Conservation (phyloP, 768 basidiomycete genomes). For the Leucosporidium scottii region DNA sequence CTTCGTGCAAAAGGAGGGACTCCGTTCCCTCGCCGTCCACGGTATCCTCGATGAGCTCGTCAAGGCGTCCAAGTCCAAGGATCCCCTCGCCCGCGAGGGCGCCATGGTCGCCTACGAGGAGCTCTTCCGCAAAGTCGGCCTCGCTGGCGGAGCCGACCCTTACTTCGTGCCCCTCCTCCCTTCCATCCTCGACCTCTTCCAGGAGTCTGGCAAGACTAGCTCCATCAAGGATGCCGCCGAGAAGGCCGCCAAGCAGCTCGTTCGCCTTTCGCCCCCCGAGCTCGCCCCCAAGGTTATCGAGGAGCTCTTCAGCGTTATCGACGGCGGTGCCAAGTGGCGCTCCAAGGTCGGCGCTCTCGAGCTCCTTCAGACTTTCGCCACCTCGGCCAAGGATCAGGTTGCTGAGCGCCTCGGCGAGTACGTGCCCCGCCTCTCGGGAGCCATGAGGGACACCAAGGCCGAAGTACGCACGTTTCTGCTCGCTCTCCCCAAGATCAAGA, state of each 20-base stretch:
- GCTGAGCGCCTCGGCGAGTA: slow-evolving; percentile 74
- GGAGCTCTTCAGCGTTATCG: slow-evolving; percentile 53
- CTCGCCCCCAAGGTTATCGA: slow-evolving; percentile 62
- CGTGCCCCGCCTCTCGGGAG: slow-evolving; percentile 75
- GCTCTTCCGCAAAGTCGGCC: slow-evolving; percentile 46
- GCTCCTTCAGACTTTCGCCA: slow-evolving; percentile 49
- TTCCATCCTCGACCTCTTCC: slow-evolving; percentile 70
- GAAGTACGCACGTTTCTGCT: slow-evolving; percentile 53
- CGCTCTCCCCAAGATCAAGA: background rate
- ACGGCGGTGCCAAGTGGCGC: slow-evolving; percentile 73
- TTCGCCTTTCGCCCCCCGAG: slow-evolving; percentile 78
- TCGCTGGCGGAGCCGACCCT: slow-evolving; percentile 63
- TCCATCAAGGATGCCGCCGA: slow-evolving; percentile 77
- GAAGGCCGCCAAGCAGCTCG: slow-evolving; percentile 69
- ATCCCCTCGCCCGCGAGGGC: slow-evolving; percentile 80
- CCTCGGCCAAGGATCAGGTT: slow-evolving; percentile 50
- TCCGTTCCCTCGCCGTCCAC: slow-evolving; percentile 31
- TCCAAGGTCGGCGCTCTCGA: slow-evolving; percentile 90
- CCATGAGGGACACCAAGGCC: slow-evolving; percentile 94
- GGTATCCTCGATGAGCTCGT: slow-evolving; percentile 58
- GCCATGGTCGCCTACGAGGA: slow-evolving; percentile 74
- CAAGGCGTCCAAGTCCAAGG: slow-evolving; percentile 69
- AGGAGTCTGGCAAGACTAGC: slow-evolving; percentile 95
- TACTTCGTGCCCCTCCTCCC: slow-evolving; percentile 70
- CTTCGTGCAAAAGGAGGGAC: slow-evolving; percentile 30